Evolutionary conservation across 2,329 filamentous ascomycete genomes (phyloP).

Genomic region (Xylariaceae sp.): DNA sequence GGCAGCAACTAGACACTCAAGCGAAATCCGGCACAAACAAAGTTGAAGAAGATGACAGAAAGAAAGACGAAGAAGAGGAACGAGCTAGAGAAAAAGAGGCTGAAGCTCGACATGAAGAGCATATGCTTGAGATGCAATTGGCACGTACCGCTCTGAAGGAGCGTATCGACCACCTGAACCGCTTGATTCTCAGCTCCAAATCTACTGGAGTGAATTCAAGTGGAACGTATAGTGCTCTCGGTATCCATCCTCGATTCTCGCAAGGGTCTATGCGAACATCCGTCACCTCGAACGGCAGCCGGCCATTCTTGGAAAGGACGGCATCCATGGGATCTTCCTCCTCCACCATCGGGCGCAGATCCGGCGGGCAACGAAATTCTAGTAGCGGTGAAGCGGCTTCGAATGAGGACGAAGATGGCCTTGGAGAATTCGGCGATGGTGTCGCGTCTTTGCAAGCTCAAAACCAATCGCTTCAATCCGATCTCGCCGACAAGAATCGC

Average conservation of each 20-base stretch:
- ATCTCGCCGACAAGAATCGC: conserved; percentile 92
- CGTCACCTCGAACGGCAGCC: conserved; percentile 53
- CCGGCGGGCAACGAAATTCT: conserved; percentile 41
- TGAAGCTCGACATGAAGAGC: conserved; percentile 85
- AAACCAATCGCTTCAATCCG: conserved; percentile 87
- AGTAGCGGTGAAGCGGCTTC: conserved; percentile 35
- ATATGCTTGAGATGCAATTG: conserved; percentile 97
- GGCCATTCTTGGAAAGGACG: conserved; percentile 56
- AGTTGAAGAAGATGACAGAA: conserved; percentile 59
- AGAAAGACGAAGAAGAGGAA: conserved; percentile 66
- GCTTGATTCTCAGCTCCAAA: conserved; percentile 91
- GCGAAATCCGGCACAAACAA: conserved; percentile 62
- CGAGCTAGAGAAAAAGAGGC: conserved; percentile 73
- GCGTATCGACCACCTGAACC: conserved; percentile 93
- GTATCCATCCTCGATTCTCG: conserved; percentile 60
- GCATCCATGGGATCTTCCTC: conserved; percentile 63
- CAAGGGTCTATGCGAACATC: conserved; percentile 64
- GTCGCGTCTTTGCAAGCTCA: conserved; percentile 79
- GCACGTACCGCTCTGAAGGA: conserved; percentile 94
- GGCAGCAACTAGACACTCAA: conserved; percentile 77
- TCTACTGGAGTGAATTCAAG: conserved; percentile 87
- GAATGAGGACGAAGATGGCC: conserved; percentile 62
- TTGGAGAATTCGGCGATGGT: conserved; percentile 83
- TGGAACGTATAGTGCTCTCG: conserved; percentile 65
- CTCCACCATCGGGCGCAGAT: conserved; percentile 54